Evolutionary conservation across 768 basidiomycete species (phyloP), one percentile per base, ranked within the genome.

Genomic region (Leucocoprinus sp.): DNA sequence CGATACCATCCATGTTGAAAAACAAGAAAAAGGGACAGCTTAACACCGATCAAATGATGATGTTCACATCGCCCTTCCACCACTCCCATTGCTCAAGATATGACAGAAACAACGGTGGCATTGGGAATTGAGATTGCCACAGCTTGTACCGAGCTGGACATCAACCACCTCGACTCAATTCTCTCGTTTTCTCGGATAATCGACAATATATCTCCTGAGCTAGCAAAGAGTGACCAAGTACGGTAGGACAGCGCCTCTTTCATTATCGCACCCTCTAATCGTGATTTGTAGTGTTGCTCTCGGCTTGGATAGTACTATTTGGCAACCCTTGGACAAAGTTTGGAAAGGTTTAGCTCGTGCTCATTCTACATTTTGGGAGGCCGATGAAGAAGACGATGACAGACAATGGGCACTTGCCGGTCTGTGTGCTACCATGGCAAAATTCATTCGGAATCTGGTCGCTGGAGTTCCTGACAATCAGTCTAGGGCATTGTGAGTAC

Each of bases 361-460:
- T 24, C 74, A 76, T 46, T 60, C 74, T 35, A 74, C 76, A 4
- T 74, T 72, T 53, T 75, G 68, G 68, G 70, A 71, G 51, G 68
- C 64, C 23, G 70, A 71, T 29, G 72, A 73, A 17, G 67, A 65
- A 2, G 66, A 70, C n/a, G 66, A 60, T 23, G 66, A 63, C 18
- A 58, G 53, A 39, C 60, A 69, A 45, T 50, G 57, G 8, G 52
- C 57, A 21, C 66, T 73, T 5, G 66, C 65, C 39, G 52, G 54
- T 0, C 58, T 79, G 8, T 71, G 72, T 48, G 64, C 63, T n/a
- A 69, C 66, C 53, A 55, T 90, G 17, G 83, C 80, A 6, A 83
- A 78, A 55, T 82, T 93, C 57, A 90, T 87, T 11, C 75, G 93
- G 49, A 93, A 96, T 58, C 63, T 93, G 8, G 79, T 88, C 26